Conservation (phyloP, 768 basidiomycete genomes). For the Cyclocybe cylindracea region DNA sequence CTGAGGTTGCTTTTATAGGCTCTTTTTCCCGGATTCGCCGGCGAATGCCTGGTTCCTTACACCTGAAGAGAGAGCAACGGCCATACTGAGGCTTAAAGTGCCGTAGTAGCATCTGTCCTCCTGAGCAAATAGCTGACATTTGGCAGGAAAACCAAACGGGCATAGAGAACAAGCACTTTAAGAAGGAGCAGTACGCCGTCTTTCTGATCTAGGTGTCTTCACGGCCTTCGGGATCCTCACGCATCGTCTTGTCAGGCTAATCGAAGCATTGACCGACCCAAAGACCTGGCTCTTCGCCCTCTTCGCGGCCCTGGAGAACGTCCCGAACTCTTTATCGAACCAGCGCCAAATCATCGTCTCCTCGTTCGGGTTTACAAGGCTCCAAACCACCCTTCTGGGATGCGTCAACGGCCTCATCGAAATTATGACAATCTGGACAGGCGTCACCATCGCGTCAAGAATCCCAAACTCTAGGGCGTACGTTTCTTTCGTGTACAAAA, state of each 20-base stretch:
- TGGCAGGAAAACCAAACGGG: conserved; percentile 73
- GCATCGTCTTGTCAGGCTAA: conserved; percentile 44
- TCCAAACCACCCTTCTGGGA: conserved; percentile 70
- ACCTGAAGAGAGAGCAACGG: conserved; percentile 58
- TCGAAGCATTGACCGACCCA: conserved; percentile 65
- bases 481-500: conserved; percentile 56
- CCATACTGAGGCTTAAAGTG: conserved; percentile 66
- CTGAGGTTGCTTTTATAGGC: conserved; percentile 32
- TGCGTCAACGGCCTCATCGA: conserved; percentile 68
- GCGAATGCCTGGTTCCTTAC: conserved; percentile 78
- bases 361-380: conserved; percentile 61
- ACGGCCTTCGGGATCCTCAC: too few relatives aligned
- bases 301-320: conserved; percentile 58
- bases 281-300: conserved; percentile 81
- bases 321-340: conserved; percentile 68
- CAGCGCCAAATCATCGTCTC: conserved; percentile 65
- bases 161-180: conserved; percentile 80
- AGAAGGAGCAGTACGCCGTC: conserved; percentile 68
- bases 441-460: conserved; percentile 57
- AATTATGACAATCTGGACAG: conserved; percentile 70
- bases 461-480: conserved; percentile 63
- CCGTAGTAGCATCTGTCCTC: background rate
- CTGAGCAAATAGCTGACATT: background rate
- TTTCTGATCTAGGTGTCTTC: too few relatives aligned
- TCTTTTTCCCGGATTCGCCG: conserved; percentile 75